Base-by-base conservation (phyloP, 2,329 filamentous ascomycete species). In the Fusarium sp. region DNA sequence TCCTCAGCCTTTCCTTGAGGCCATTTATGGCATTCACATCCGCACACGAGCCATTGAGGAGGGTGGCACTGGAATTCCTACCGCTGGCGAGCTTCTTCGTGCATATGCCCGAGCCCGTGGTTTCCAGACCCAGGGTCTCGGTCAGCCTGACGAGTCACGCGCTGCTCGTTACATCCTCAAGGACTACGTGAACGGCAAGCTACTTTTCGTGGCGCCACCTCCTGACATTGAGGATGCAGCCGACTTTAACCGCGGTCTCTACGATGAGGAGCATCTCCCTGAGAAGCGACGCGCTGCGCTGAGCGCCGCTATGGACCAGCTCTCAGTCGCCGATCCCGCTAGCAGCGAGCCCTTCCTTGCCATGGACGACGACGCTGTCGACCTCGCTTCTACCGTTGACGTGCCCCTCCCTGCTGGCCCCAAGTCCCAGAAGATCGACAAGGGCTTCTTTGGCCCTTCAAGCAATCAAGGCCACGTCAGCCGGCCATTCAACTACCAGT, bases 171-270 rank as follows among this genome's bases (percentile, higher is more conserved):
- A 93, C 72, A 87, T 99, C 17, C 87, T 99, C 26, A 99, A 99
- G 79, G 96, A 99, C 82, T 99, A 98, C 76, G 96, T 99, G 72
- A 97, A 92, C 78, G 96, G 96, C 67, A 98, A 98, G 82, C 87
- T 99, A 0, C 87, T 98, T 7, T 98, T 92, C 82, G 96, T 94
- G 72, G 91, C 95, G 74, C 95, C 96, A 6, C 96, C 96, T 1
- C 95, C 95, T 0, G 82, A 82, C 6, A 87, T 90, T 31, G 88
- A 92, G 39, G 92, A 98, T 72, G 84, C 89, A 1, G 82, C 83
- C 49, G 88, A 91, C 55, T 99, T 98, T 86, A 99, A 99, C 81
- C 84, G 86, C 50, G 95, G 97, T 62, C 89, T 98, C 6, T 98
- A 98, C 80, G 92, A 97, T 75, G 84, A 91, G 45, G 85, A 86